Evolutionary conservation across 2,329 filamentous ascomycete genomes (phyloP).

Genomic region (Alternaria panax): DNA sequence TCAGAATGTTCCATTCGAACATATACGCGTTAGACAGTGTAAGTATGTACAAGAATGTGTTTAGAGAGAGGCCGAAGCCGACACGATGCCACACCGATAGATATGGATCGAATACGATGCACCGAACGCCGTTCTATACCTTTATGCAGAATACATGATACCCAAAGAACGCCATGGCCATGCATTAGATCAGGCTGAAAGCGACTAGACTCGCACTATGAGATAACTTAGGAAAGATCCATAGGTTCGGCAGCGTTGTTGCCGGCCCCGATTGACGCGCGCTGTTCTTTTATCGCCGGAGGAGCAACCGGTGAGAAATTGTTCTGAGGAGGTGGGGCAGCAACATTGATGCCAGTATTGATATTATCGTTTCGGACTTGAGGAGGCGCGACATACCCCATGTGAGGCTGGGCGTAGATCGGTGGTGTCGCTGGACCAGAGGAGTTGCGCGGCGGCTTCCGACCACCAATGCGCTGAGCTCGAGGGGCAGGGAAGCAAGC

Average conservation of each 20-base stretch:
- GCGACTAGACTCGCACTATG: neutral
- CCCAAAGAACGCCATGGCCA: constrained; percentile 12
- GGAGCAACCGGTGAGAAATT: constrained; percentile 17
- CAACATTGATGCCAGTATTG: constrained; percentile 32
- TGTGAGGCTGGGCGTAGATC: constrained; percentile 24
- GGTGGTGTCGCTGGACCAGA: constrained; percentile 28
- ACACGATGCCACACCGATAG: neutral
- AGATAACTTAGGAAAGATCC: constrained; percentile 13
- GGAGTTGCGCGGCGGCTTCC: constrained; percentile 29
- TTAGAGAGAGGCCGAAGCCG: neutral
- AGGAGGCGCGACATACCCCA: constrained; percentile 32
- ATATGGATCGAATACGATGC: neutral
- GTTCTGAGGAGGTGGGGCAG: constrained; percentile 20
- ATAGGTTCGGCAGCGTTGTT: constrained; percentile 10
- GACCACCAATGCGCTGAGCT: constrained; percentile 27
- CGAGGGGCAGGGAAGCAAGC: constrained; percentile 41
- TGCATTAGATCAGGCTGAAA: constrained; percentile 6
- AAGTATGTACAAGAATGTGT: constrained; percentile 6
- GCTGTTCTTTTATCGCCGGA: constrained; percentile 12
- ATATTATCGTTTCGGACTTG: constrained; percentile 23
- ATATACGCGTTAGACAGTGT: neutral
- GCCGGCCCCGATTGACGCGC: constrained; percentile 12
- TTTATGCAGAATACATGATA: neutral
- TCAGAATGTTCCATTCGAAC: neutral
- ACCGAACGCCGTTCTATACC: constrained; percentile 6